Base-by-base conservation (phyloP, 495 filamentous ascomycete species). In the Jackrogersella multiformis region DNA sequence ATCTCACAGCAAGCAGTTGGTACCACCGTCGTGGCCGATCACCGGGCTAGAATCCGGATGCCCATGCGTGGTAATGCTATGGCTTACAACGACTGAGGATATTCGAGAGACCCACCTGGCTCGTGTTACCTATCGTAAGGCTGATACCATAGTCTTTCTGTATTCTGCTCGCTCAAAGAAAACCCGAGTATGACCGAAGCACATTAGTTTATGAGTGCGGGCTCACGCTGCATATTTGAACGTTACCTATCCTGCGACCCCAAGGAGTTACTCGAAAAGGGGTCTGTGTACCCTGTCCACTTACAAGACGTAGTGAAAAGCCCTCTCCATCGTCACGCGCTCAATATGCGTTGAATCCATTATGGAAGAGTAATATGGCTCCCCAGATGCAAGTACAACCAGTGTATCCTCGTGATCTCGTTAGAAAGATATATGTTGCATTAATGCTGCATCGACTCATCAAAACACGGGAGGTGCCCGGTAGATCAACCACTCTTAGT, bases 51-150 rank as follows among this genome's bases (percentile, higher is more conserved):
- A n/a, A 61, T 61, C 46, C 41, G 67, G 56, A 23, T 34, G 30
- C 16, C 16, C 44, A 44, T 28, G 56, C 15, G 36, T 68, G 18
- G 46, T 48, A 51, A 23, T 35, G 39, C 34, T 32, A 52, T 41
- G 36, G 63, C 58, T 36, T 44, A 59, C 58, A 63, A 64, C 49
- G 52, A 41, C 35, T 34, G 46, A 28, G 18, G 21, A 36, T 36
- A 18, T 21, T 51, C 39, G n/a, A 54, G 16, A 28, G 23, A 36
- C 56, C 57, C 32, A 51, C 42, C 20, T 39, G 46, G 36, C 26
- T 42, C 35, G 63, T 67, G 54, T 23, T 52, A 68, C 68, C 59
- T 49, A 59, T 71, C 53, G 28, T 67, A 67, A 68, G 68, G 68
- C 68, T 71, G 62, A 66, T 44, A 23, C 24, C 21, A 34, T 42